Percentiles rank a stretch among this genome's conserved stretches.
Evolutionary conservation across 305 asterid genomes (phyloP).

Genomic region (Rubia peregrina): DNA sequence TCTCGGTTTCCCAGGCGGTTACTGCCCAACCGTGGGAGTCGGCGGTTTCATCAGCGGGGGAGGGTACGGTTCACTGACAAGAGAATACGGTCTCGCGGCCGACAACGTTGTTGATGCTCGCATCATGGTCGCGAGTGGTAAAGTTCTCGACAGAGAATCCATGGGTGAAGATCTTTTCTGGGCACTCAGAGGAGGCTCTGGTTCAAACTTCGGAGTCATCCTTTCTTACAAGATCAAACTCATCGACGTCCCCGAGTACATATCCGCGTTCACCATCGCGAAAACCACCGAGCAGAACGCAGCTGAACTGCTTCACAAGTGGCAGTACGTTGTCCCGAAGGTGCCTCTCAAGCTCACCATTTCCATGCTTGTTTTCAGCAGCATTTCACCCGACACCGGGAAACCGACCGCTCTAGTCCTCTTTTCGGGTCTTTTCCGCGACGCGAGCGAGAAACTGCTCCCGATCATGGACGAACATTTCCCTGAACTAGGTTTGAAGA

Average conservation of each 20-base stretch:
- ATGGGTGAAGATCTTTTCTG: not conserved
- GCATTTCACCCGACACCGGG: not conserved
- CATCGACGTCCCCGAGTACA: not conserved
- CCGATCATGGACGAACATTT: constrained; percentile 6
- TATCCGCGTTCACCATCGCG: not conserved
- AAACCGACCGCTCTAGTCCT: constrained; percentile 3
- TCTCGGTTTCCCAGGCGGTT: not conserved
- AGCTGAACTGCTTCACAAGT: not conserved
- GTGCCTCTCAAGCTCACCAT: not conserved
- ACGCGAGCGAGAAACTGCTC: not conserved
- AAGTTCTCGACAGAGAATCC: not conserved
- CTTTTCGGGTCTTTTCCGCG: not conserved
- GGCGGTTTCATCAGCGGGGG: not conserved
- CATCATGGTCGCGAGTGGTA: not conserved
- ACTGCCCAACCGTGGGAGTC: not conserved
- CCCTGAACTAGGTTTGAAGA: not conserved
- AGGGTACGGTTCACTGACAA: not conserved
- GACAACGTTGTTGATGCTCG: not conserved
- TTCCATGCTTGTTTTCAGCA: not conserved
- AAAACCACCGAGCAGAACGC: not conserved
- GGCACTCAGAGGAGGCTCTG: not conserved
- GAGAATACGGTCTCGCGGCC: not conserved
- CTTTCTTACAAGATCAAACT: not conserved
- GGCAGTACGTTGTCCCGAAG: not conserved
- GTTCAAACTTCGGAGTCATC: not conserved